Conservation (phyloP, 768 basidiomycete species). For the Suillus plorans region DNA sequence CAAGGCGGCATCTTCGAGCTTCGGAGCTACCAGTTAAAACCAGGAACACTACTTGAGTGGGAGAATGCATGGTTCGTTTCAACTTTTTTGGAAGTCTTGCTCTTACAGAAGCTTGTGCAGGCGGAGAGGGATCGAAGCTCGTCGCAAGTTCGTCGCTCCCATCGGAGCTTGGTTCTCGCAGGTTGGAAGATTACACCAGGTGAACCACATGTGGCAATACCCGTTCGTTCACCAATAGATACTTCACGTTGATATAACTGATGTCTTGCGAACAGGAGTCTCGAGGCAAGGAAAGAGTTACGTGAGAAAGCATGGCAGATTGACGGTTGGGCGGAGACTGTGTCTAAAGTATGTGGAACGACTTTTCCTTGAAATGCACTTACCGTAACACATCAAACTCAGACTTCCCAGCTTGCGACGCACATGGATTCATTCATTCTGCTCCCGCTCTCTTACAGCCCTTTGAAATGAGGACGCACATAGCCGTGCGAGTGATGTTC, state of each 20-base stretch:
- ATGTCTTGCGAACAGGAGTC: conserved; percentile 44
- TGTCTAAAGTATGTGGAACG: conserved; percentile 64
- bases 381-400: not conserved
- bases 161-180: conserved; percentile 94
- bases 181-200: conserved; percentile 79
- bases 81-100: not conserved
- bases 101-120: conserved; percentile 38
- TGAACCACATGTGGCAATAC: conserved; percentile 98
- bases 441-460: conserved; percentile 76
- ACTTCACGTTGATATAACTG: conserved; percentile 7
- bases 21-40: conserved; percentile 82
- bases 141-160: conserved; percentile 81
- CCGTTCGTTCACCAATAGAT: conserved; percentile 51
- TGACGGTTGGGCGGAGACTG: conserved; percentile 95
- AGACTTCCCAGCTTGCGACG: conserved; percentile 89
- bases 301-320: conserved; percentile 92
- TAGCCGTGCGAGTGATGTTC: not conserved
- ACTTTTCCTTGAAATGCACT: conserved; percentile 11
- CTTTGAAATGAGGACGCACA: conserved; percentile 58
- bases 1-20: conserved; percentile 94
- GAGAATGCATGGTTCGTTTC: conserved; percentile 78
- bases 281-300: conserved; percentile 78
- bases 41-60: conserved; percentile 93
- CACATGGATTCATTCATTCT: conserved; percentile 88
- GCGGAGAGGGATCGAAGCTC: conserved; percentile 93